Base-by-base conservation (phyloP, 169 alveolate species). In the Eimeria sp. region DNA sequence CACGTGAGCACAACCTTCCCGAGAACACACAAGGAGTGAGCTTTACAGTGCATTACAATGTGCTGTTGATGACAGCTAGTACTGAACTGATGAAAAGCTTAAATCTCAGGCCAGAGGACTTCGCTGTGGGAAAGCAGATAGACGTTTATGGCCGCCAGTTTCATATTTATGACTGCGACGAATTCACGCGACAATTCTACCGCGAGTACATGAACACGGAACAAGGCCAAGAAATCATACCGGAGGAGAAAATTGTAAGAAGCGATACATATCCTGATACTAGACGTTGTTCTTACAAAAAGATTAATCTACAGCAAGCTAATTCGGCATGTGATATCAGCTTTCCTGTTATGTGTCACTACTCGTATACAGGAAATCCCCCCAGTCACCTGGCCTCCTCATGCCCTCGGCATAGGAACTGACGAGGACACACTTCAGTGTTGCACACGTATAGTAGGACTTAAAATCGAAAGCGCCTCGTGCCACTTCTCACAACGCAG, bases 341-440 rank as follows among this genome's bases (percentile, higher is more conserved):
- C 58, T 0, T 30, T 16, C 40, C 95, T 76, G 6, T 96, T 96
- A 27, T 87, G 78, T 25, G 84, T 0, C 3, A 34, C 2, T 34
- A 34, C 40, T 34, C 40, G 40, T 34, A 34, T 80, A 51, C 93
- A 95, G 95, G 97, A 97, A 47, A 65, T 75, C 54, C 96, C 96
- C 13, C 86, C 88, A n/a, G 95, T 97, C 49, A 80, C 95, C 61
- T 97, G 98, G 92, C 99, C 99, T 40, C 99, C 99, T 58, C 98
- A 98, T 86, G 92, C 72, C 18, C 97, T 98, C 88, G 99, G 98
- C n/a, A 95, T 97, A 78, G 99, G 98, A 63, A 97, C 98, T 83
- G 99, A 98, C 95, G 98, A 97, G 86, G 99, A 98, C 82, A 97
- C 99, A 20, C 96, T 98, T 49, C 98, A 98, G 20, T 97, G 98